phyloP scores from a whole-genome alignment of 805 yeast genomes.

The Blastobotrys terrestris region DNA sequence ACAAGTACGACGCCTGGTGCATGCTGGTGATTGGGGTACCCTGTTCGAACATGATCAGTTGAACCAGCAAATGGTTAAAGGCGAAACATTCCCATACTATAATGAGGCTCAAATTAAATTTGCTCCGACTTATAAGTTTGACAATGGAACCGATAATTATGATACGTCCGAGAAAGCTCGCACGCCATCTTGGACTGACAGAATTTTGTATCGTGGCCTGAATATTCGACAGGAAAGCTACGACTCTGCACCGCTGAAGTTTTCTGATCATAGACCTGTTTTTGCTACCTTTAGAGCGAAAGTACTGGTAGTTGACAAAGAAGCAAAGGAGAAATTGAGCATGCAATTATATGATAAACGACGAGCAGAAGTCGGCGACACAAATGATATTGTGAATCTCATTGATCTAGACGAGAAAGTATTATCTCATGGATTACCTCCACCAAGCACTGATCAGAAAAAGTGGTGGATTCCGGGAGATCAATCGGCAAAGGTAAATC shows the following conservation, averaged over 20 bases:
- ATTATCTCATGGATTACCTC: conserved; percentile 51
- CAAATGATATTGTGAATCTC: conserved; percentile 25
- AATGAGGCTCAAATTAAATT: conserved; percentile 72
- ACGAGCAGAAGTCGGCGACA: conserved; percentile 36
- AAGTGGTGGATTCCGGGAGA: conserved; percentile 95
- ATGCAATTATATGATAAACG: conserved; percentile 55
- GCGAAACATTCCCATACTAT: conserved; percentile 68
- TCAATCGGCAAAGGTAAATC: conserved; percentile 60
- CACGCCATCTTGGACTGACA: conserved; percentile 95
- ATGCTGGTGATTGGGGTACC: conserved; percentile 38
- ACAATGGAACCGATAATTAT: conserved; percentile 71
- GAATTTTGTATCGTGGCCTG: conserved; percentile 64
- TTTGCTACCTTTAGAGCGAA: conserved; percentile 66
- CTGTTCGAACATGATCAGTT: conserved; percentile 75
- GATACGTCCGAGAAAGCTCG: conserved; percentile 90
- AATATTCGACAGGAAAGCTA: conserved; percentile 60
- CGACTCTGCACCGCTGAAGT: conserved; percentile 52
- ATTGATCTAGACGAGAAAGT: conserved; percentile 23
- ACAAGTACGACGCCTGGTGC: conserved; percentile 55
- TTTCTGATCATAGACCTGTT: conserved; percentile 93
- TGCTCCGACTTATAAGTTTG: conserved; percentile 88
- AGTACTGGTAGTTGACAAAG: conserved; percentile 66
- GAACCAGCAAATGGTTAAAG: conserved; percentile 60
- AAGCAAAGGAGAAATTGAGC: conserved; percentile 47
- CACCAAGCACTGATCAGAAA: conserved; percentile 75